Base-by-base conservation (phyloP, 2,329 filamentous ascomycete genomes). In the Aspergillus sp. region DNA sequence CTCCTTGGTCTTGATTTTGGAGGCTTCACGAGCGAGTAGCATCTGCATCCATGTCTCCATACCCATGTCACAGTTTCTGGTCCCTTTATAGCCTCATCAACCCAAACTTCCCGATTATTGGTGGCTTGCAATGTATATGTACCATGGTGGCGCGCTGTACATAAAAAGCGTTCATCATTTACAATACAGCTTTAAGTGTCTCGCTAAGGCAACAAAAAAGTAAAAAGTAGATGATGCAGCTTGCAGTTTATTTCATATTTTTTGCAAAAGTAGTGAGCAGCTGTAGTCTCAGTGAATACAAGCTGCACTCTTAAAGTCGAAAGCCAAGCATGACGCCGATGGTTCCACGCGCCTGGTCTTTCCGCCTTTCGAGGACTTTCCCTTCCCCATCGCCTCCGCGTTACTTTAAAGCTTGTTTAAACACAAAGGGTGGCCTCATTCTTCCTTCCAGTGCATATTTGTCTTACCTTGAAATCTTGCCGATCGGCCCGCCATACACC, bases 41-140 rank as follows among this genome's bases (percentile, higher is more conserved):
- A 64, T 61, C 48, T 59, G 60, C 60, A 63, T 61, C 55, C 57
- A 60, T 59, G 62, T 62, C 61, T 55, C 54, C 49, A 54, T 64
- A 56, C 61, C 56, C 58, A 59, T 52, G 59, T 60, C 58, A 60
- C 57, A 63, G 61, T 58, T 62, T 61, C 57, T 59, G 62, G 56
- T 60, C 53, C 56, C 58, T 50, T 55, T 51, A 66, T 62, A 58
- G 59, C 60, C 44, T 62, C 55, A 64, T 62, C 47, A 51, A 59
- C 59, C 48, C 57, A 58, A 57, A 51, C 57, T 57, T 55, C 50
- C 30, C 54, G 58, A 61, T 60, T 57, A 65, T 66, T 61, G 58
- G 62, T 57, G 49, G 49, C 61, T 48, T 64, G 58, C 63, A 64
- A 69, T 71, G 66, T 69, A 71, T 65, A 69, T 68, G 68, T 66